Percentiles rank a stretch among this genome's conserved stretches.
Evolutionary conservation across 2,329 filamentous ascomycete genomes (phyloP).

Genomic region (Paecilomyces niveus): DNA sequence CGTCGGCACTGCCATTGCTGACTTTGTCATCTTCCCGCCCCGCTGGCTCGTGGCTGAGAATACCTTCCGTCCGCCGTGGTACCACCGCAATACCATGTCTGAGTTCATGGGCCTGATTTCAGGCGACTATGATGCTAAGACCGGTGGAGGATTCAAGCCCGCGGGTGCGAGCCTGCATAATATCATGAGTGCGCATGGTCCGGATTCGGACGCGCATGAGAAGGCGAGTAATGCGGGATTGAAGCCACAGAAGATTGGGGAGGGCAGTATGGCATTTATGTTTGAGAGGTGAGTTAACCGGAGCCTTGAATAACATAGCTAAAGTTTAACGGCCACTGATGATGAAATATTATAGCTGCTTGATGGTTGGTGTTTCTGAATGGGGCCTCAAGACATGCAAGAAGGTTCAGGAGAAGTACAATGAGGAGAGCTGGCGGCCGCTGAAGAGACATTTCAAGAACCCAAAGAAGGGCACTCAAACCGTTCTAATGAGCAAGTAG

Average conservation of each 20-base stretch:
- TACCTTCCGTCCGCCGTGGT: constrained; percentile 57
- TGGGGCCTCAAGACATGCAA: constrained; percentile 64
- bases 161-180: constrained; percentile 61
- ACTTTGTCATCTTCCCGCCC: constrained; percentile 60
- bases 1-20: constrained; percentile 55
- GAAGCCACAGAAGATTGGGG: constrained; percentile 50
- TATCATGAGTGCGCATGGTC: constrained; percentile 63
- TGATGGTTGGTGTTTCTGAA: constrained; percentile 66
- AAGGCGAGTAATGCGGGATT: constrained; percentile 47
- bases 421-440: constrained; percentile 71
- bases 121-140: constrained; percentile 56
- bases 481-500: background rate
- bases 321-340: constrained; percentile 27
- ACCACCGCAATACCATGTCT: constrained; percentile 59
- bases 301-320: background rate
- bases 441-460: constrained; percentile 57
- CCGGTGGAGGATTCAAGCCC: constrained; percentile 51
- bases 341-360: constrained; percentile 39
- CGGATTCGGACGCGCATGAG: constrained; percentile 50
- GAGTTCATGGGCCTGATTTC: constrained; percentile 61
- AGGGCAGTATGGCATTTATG: constrained; percentile 59
- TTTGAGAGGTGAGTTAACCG: constrained; percentile 45
- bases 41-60: constrained; percentile 57
- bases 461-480: constrained; percentile 34
- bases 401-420: constrained; percentile 68